Evolutionary conservation across 2,329 filamentous ascomycete species (phyloP).

Genomic region (Aspergillus hortae): DNA sequence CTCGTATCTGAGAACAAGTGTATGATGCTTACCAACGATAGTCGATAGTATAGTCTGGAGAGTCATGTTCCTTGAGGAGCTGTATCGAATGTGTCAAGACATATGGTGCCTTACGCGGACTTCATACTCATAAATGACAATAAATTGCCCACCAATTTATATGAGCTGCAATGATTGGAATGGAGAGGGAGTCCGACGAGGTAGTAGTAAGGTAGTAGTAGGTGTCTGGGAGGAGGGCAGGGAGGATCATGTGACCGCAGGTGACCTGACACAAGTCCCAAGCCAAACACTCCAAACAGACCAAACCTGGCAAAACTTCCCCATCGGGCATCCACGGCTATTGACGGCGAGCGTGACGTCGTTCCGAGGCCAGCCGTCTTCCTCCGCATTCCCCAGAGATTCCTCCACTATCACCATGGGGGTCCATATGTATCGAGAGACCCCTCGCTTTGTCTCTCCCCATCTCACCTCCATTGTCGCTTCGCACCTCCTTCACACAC

Average conservation of each 20-base stretch:
- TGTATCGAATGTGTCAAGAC: too few relatives aligned
- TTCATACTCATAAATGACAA: too few relatives aligned
- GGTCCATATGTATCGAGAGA: neutral
- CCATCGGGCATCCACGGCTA: conserved; percentile 9
- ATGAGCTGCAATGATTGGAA: too few relatives aligned
- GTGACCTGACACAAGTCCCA: neutral
- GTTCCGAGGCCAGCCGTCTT: conserved; percentile 16
- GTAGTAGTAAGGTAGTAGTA: neutral
- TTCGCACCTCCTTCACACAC: neutral
- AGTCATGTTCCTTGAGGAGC: too few relatives aligned
- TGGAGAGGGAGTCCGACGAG: too few relatives aligned
- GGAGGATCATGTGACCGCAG: neutral
- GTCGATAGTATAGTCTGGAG: too few relatives aligned
- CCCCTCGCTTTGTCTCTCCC: neutral
- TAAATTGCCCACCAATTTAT: too few relatives aligned
- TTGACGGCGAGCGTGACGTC: conserved; percentile 16
- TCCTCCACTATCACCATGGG: neutral
- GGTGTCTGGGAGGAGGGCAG: neutral
- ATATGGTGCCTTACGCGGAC: too few relatives aligned
- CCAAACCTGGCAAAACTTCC: neutral
- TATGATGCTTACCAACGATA: too few relatives aligned
- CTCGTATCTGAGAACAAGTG: too few relatives aligned
- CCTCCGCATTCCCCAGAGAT: conserved; percentile 12
- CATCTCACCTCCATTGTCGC: neutral
- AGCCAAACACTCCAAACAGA: neutral